phyloP scores from a whole-genome alignment of 2,329 filamentous ascomycete species.

The Magnaporthiopsis poae region DNA sequence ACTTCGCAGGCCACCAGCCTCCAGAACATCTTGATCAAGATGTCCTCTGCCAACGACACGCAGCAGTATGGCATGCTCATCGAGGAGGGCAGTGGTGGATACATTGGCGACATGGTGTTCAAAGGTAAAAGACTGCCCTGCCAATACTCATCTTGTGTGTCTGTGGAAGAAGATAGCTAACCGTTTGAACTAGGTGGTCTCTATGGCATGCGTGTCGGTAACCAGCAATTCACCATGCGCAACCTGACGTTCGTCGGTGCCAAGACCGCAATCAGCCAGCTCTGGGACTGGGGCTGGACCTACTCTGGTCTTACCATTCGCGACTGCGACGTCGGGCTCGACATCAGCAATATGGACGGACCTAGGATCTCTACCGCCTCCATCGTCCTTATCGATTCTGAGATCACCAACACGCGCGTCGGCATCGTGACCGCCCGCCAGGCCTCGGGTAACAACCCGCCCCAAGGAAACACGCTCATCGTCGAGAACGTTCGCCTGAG shows the following conservation, averaged over 20 bases:
- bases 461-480: slow-evolving; percentile 34
- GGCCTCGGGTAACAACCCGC: slow-evolving; percentile 22
- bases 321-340: slow-evolving; percentile 55
- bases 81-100: slow-evolving; percentile 55
- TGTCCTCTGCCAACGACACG: slow-evolving; percentile 36
- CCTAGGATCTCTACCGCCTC: slow-evolving; percentile 56
- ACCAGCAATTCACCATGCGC: slow-evolving; percentile 62
- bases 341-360: slow-evolving; percentile 45
- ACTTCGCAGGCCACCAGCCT: slow-evolving; percentile 55
- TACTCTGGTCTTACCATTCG: slow-evolving; percentile 58
- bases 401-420: slow-evolving; percentile 60
- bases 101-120: slow-evolving; percentile 61
- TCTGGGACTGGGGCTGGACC: slow-evolving; percentile 70
- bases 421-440: slow-evolving; percentile 55
- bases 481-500: slow-evolving; percentile 39
- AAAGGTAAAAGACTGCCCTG: slow-evolving; percentile 28
- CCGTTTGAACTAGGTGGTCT: slow-evolving; percentile 35
- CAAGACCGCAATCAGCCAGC: slow-evolving; percentile 58
- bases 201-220: slow-evolving; percentile 47
- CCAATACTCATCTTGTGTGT: no score
- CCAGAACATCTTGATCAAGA: slow-evolving; percentile 47
- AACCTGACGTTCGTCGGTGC: slow-evolving; percentile 58
- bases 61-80: slow-evolving; percentile 51
- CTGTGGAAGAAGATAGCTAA: no score
- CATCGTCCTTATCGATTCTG: slow-evolving; percentile 64